Conservation (phyloP, 192 early-diverging fungal genomes). For the Powellomyces hirtus region DNA sequence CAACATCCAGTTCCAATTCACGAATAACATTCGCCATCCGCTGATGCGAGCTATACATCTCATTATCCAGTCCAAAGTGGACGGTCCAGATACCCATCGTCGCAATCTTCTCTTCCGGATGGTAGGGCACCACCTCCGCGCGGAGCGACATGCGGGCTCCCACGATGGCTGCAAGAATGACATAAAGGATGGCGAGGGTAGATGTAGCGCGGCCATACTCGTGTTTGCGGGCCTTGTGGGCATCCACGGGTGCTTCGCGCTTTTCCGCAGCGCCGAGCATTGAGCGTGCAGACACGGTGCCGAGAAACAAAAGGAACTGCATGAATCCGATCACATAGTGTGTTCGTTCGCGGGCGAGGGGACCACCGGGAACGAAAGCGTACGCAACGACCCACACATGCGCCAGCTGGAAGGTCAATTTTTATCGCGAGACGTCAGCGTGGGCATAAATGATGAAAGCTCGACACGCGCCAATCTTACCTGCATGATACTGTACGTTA, state of each 20-base stretch:
- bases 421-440: neutral
- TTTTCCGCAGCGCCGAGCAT: neutral
- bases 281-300: neutral
- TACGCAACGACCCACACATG: constrained; percentile 24
- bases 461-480: no score
- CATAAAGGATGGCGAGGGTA: neutral
- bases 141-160: neutral
- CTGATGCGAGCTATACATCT: constrained; percentile 13
- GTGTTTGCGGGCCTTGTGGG: neutral
- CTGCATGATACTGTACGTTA: constrained; percentile 8
- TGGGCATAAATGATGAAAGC: no score
- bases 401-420: constrained; percentile 4
- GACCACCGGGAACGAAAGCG: constrained; percentile 19
- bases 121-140: neutral
- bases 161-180: constrained; percentile 6
- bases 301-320: constrained; percentile 14
- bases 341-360: constrained; percentile 7
- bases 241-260: constrained; percentile 1
- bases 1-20: constrained; percentile 20
- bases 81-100: constrained; percentile 24
- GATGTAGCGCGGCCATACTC: neutral
- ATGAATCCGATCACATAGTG: neutral
- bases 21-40: constrained; percentile 21
- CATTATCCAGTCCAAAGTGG: constrained; percentile 21
- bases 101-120: constrained; percentile 8